Evolutionary conservation across 169 alveolate genomes (phyloP), one percentile per base, ranked within the genome.

Genomic region (Cystoisospora suis): DNA sequence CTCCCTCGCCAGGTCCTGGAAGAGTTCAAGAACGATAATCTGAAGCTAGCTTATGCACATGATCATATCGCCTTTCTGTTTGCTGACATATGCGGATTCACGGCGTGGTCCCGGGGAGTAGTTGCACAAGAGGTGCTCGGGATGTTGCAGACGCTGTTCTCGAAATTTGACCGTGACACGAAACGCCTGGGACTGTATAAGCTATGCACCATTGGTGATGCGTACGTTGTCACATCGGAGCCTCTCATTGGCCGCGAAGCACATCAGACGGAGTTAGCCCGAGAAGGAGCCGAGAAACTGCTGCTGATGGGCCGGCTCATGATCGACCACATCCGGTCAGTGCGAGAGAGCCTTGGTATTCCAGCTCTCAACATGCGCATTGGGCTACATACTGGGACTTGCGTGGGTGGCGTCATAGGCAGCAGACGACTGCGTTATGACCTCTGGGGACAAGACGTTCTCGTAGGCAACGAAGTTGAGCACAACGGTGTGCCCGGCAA

Each of bases 141-240:
- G 49, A 45, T 87, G 69, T 77, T 87, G 7, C 89, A 75, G 79
- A 49, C 70, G 17, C 93, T 92, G 15, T 92, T 92, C 85, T 56
- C 94, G 27, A 56, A 49, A 15, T 92, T 92, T 36, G 94, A 92
- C 80, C 45, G 88, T 7, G 93, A 98, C 85, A 97, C 99, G 86
- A 96, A 98, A 49, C 95, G 96, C 83, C 65, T 70, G 38, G 81
- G 70, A 5, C 75, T 92, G n/a, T 90, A 75, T 94, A 96, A 93
- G 81, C 97, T 99, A 0, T 99, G 99, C 92, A 98, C 99, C 12
- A 99, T 99, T 27, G 99, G 99, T 20, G 99, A 99, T 94, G 99
- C 99, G 87, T 99, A 99, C 91, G 99, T 99, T 1, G 99, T 99
- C 20, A 96, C 98, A 93, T 98, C 99, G 49, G 92, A 88, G 29